Evolutionary conservation across 2,329 filamentous ascomycete species (phyloP).

Genomic region (Neofusicoccum ribis): DNA sequence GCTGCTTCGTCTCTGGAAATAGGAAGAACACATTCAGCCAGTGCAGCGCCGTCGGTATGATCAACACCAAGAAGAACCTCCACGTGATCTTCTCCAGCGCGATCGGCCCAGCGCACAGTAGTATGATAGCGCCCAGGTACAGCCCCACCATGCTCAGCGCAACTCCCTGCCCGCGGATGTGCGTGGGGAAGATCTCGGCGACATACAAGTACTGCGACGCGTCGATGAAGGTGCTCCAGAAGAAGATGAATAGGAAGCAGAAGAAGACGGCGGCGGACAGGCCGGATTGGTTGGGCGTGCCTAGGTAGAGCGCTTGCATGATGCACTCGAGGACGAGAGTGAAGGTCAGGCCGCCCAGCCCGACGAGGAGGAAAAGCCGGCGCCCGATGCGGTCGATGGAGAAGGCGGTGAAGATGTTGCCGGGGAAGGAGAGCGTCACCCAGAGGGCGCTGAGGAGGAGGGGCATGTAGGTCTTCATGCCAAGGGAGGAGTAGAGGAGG

Average conservation of each 20-base stretch:
- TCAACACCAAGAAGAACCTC: conserved; percentile 44
- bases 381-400: conserved; percentile 27
- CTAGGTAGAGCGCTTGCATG: conserved; percentile 25
- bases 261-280: conserved; percentile 28
- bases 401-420: conserved; percentile 29
- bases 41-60: conserved; percentile 28
- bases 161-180: conserved; percentile 27
- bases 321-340: conserved; percentile 23
- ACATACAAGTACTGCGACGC: conserved; percentile 28
- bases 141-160: conserved; percentile 23
- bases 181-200: conserved; percentile 29
- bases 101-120: conserved; percentile 34
- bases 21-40: conserved; percentile 36
- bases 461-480: conserved; percentile 24
- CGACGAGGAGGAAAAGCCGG: conserved; percentile 26
- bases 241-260: conserved; percentile 30
- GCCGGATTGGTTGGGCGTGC: conserved; percentile 25
- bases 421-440: conserved; percentile 27
- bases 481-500: conserved; percentile 27
- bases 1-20: conserved; percentile 40
- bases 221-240: conserved; percentile 30
- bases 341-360: conserved; percentile 21
- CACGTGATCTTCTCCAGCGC: conserved; percentile 39
- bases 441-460: conserved; percentile 28
- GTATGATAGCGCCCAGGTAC: conserved; percentile 35